Evolutionary conservation across 1,284 basidiomycete genomes (phyloP).

Genomic region (Tilletia horrida): DNA sequence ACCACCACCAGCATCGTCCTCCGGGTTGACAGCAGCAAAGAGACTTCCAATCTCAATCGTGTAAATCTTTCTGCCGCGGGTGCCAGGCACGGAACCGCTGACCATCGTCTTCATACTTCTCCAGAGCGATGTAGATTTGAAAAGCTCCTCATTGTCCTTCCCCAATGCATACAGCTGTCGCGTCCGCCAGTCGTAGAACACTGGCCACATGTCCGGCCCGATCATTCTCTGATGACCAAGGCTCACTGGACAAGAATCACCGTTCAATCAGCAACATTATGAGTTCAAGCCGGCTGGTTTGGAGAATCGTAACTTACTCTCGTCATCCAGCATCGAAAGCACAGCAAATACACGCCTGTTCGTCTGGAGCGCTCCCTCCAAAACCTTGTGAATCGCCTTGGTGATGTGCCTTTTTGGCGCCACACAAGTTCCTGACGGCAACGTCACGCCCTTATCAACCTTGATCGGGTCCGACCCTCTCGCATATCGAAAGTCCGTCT

Average conservation of each 20-base stretch:
- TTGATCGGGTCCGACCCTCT: not conserved
- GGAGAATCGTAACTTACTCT: constrained; percentile 6
- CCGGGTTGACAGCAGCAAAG: constrained; percentile 7
- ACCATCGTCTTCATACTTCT: no score
- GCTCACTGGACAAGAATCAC: constrained; percentile 6
- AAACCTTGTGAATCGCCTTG: not conserved
- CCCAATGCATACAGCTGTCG: not conserved
- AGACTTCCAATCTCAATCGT: constrained; percentile 10
- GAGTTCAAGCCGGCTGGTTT: no score
- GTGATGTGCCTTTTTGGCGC: not conserved
- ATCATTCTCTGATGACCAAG: not conserved
- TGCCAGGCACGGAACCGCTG: not conserved
- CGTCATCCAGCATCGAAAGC: not conserved
- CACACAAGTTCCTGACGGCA: not conserved
- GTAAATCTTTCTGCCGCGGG: not conserved
- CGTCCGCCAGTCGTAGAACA: constrained; percentile 12
- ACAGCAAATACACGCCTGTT: constrained; percentile 1
- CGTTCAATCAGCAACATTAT: not conserved
- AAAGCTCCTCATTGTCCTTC: not conserved
- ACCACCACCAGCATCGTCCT: not conserved
- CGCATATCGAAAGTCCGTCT: not conserved
- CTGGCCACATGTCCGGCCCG: constrained; percentile 8
- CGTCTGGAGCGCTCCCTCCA: not conserved
- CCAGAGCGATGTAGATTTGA: no score
- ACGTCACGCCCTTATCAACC: not conserved